phyloP scores from a whole-genome alignment of 192 early-diverging fungal genomes.

The Mortierella hygrophila region DNA sequence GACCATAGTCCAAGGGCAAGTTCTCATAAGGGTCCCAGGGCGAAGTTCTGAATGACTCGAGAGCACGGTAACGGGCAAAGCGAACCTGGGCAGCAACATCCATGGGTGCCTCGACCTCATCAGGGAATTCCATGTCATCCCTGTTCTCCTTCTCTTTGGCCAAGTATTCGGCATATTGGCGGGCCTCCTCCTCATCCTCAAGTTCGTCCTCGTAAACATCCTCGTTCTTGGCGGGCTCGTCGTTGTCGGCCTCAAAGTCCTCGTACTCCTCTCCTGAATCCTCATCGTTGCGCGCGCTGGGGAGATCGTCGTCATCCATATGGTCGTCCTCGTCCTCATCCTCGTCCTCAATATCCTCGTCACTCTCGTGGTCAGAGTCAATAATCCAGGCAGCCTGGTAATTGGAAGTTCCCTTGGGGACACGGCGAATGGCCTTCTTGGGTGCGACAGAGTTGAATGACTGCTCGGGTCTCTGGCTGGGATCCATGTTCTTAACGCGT shows the following conservation, averaged over 20 bases:
- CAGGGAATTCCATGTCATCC: slow-evolving; percentile 92
- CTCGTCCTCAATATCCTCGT: slow-evolving; percentile 67
- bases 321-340: slow-evolving; percentile 63
- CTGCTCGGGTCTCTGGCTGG: slow-evolving; percentile 47
- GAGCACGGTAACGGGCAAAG: slow-evolving; percentile 95
- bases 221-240: slow-evolving; percentile 53
- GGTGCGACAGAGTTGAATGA: slow-evolving; percentile 36
- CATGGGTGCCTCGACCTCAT: slow-evolving; percentile 96
- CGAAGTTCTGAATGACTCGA: slow-evolving; percentile 94
- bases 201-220: slow-evolving; percentile 60
- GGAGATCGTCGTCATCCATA: slow-evolving; percentile 59
- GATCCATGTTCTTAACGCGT: slow-evolving; percentile 54
- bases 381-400: slow-evolving; percentile 99
- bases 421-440: slow-evolving; percentile 72
- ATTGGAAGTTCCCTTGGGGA: slow-evolving; percentile 95
- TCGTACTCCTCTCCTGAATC: slow-evolving; percentile 60
- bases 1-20: slow-evolving; percentile 93
- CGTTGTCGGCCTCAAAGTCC: slow-evolving; percentile 55
- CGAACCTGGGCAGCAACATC: slow-evolving; percentile 85
- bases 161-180: slow-evolving; percentile 69
- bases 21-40: slow-evolving; percentile 99
- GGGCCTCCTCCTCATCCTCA: slow-evolving; percentile 69
- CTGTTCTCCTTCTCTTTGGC: slow-evolving; percentile 73
- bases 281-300: slow-evolving; percentile 58
- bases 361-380: slow-evolving; percentile 81